Percentiles rank a stretch among this genome's conserved stretches.
phyloP scores from a whole-genome alignment of 2,329 filamentous ascomycete species.

The Apiospora phragmitis region DNA sequence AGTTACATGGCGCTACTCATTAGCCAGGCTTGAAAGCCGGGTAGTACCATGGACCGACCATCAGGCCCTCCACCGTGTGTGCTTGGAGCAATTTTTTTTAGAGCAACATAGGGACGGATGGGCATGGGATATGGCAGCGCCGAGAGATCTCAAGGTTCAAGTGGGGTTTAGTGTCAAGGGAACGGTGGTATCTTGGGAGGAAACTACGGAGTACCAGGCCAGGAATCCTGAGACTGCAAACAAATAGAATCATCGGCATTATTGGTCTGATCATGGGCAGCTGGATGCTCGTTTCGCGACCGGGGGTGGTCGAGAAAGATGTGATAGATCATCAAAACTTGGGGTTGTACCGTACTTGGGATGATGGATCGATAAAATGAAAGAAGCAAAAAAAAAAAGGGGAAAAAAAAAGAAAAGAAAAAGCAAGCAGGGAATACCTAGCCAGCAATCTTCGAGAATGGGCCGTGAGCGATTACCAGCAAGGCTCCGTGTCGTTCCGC shows the following conservation, averaged over 20 bases:
- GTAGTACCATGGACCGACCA: background rate
- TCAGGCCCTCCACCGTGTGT: background rate
- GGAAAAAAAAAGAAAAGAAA: background rate
- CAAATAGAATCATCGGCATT: background rate
- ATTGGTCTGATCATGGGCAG: background rate
- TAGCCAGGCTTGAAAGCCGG: background rate
- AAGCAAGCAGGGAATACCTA: background rate
- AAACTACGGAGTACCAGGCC: background rate
- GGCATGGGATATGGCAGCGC: background rate
- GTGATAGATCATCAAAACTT: background rate
- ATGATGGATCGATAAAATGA: background rate
- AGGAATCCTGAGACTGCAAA: background rate
- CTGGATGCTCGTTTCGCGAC: constrained; percentile 2
- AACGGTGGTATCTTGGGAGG: background rate
- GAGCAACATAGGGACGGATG: background rate
- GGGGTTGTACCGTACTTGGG: constrained; percentile 4
- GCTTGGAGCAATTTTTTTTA: background rate
- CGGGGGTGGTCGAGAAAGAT: background rate
- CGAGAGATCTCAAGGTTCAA: background rate
- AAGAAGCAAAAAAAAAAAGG: background rate
- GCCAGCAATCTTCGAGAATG: background rate
- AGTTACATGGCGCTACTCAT: constrained; percentile 2
- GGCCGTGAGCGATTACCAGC: background rate
- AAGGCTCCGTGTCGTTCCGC: background rate
- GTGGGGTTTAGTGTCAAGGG: background rate